Conservation (phyloP, 2,329 filamentous ascomycete species). For the Rhinocladiella mackenziei region DNA sequence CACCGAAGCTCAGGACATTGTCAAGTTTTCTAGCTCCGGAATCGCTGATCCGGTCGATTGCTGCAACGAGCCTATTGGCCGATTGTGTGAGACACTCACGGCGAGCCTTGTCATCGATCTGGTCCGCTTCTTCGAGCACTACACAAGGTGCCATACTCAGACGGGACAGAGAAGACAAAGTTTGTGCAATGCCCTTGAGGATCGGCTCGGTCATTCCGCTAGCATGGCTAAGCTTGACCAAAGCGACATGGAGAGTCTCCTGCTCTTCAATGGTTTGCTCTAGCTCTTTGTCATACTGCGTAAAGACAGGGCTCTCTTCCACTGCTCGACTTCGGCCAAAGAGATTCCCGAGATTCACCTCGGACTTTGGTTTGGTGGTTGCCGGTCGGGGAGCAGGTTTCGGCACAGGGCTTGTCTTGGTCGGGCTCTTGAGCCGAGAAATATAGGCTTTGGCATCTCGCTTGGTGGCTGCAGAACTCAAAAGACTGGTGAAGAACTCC, state of each 20-base stretch:
- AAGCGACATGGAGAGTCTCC: constrained; percentile 66
- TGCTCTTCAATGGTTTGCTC: constrained; percentile 33
- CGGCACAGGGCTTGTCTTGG: constrained; percentile 23
- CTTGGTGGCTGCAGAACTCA: constrained; percentile 86
- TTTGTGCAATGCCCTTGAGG: constrained; percentile 72
- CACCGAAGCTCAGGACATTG: constrained; percentile 45
- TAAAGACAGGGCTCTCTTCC: constrained; percentile 58
- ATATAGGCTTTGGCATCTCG: constrained; percentile 90
- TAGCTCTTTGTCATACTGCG: constrained; percentile 46
- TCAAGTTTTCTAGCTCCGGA: constrained; percentile 67
- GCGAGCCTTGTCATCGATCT: constrained; percentile 38
- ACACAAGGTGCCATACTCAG: constrained; percentile 79
- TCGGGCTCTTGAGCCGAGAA: constrained; percentile 66
- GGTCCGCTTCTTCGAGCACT: constrained; percentile 59
- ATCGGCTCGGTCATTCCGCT: constrained; percentile 66
- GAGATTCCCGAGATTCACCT: constrained; percentile 51
- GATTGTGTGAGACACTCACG: constrained; percentile 56
- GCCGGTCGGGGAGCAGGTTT: constrained; percentile 24
- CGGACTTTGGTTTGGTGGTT: constrained; percentile 30
- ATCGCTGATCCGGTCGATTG: constrained; percentile 66
- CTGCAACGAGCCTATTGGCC: constrained; percentile 67
- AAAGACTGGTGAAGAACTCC: constrained; percentile 81
- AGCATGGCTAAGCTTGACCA: constrained; percentile 77
- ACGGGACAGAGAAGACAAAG: constrained; percentile 74
- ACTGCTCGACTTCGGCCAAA: constrained; percentile 57